Conservation (phyloP, 2,329 filamentous ascomycete species). For the Hymenoscyphus linearis region DNA sequence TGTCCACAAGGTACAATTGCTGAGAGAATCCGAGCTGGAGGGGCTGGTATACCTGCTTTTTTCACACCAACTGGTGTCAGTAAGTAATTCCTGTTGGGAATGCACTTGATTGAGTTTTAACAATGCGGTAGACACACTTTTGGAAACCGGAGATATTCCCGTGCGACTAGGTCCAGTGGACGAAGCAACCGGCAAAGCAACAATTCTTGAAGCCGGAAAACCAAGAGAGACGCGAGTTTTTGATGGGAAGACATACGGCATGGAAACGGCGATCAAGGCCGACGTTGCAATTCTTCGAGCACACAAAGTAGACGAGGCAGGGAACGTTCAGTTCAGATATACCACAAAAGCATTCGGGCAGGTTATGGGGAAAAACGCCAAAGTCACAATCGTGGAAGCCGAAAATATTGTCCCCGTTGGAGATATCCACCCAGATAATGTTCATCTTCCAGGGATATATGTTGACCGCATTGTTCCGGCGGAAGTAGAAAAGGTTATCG, state of each 20-base stretch:
- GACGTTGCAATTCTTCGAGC: slow-evolving; percentile 75
- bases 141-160: slow-evolving; percentile 65
- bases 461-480: slow-evolving; percentile 76
- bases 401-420: slow-evolving; percentile 77
- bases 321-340: slow-evolving; percentile 76
- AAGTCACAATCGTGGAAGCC: slow-evolving; percentile 74
- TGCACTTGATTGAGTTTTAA: slow-evolving; percentile 3
- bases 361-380: slow-evolving; percentile 77
- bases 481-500: slow-evolving; percentile 65
- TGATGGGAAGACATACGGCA: slow-evolving; percentile 65
- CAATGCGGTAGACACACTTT: slow-evolving; percentile 48
- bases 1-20: slow-evolving; percentile 72
- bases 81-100: slow-evolving; percentile 34
- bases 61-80: slow-evolving; percentile 70
- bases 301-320: slow-evolving; percentile 69
- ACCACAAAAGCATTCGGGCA: slow-evolving; percentile 71
- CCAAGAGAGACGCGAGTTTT: slow-evolving; percentile 69
- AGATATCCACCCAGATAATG: slow-evolving; percentile 64
- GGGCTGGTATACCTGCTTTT: slow-evolving; percentile 74
- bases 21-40: slow-evolving; percentile 66
- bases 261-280: slow-evolving; percentile 71
- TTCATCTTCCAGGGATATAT: slow-evolving; percentile 78
- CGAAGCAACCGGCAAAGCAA: slow-evolving; percentile 20
- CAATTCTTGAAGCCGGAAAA: slow-evolving; percentile 56
- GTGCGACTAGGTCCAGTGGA: slow-evolving; percentile 55